phyloP scores from a whole-genome alignment of 768 basidiomycete species.

The Butyriboletus loyo region DNA sequence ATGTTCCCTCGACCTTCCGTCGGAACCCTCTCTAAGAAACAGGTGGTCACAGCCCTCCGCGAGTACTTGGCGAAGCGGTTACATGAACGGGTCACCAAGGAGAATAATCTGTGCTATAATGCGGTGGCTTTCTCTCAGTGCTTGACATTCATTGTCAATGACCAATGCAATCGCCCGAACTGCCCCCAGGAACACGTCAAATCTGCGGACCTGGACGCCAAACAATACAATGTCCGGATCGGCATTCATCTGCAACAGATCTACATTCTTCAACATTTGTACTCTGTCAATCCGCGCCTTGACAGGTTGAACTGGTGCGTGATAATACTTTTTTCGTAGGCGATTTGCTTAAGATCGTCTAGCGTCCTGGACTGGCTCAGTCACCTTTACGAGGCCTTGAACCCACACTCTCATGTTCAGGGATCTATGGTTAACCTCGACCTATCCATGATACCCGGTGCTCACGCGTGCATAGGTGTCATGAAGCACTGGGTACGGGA shows the following conservation, averaged over 20 bases:
- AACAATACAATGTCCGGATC: conserved; percentile 40
- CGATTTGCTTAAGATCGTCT: background rate
- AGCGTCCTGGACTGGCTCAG: conserved; percentile 37
- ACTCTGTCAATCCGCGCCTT: conserved; percentile 8
- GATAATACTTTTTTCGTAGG: too few species aligned
- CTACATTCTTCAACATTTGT: conserved; percentile 38
- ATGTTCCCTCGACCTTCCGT: background rate
- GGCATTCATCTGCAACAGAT: conserved; percentile 50
- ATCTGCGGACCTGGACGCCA: conserved; percentile 19
- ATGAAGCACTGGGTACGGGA: conserved; percentile 46
- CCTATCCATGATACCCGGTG: conserved; percentile 38
- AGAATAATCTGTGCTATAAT: conserved; percentile 31
- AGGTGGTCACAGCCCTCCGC: conserved; percentile 25
- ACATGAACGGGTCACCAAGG: conserved; percentile 24
- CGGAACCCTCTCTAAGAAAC: conserved; percentile 18
- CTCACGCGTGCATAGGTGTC: conserved; percentile 32
- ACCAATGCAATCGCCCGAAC: conserved; percentile 26
- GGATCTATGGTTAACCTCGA: conserved; percentile 42
- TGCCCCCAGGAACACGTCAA: conserved; percentile 39
- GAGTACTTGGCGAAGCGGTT: conserved; percentile 27
- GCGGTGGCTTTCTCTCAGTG: conserved; percentile 39
- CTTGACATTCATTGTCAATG: conserved; percentile 15
- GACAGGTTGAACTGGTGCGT: conserved; percentile 6
- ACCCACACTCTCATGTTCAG: conserved; percentile 45
- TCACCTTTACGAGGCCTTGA: conserved; percentile 46